Base-by-base conservation (phyloP, 2,329 filamentous ascomycete genomes). In the Cryphonectria japonica region DNA sequence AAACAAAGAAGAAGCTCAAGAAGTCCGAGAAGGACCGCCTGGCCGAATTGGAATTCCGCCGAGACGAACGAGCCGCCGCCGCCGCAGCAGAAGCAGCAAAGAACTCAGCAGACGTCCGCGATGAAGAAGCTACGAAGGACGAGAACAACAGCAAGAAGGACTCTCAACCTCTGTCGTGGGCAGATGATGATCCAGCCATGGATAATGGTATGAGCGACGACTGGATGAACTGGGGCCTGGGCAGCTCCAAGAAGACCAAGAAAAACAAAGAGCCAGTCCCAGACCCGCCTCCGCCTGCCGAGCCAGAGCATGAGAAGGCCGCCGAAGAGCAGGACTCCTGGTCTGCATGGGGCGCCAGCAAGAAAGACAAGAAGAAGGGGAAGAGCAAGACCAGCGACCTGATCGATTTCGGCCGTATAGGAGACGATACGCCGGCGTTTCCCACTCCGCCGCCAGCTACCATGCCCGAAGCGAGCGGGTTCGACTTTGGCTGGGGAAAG, bases 181-280 rank as follows among this genome's bases (percentile, higher is more conserved):
- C 71, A 11, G 69, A 71, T 32, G 71, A 71, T 22, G 71, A 72
- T 39, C 66, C 68, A 37, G 34, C 68, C 29, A 19, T 63, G 8
- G 60, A 66, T 3, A 62, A 69, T 13, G 69, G 59, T 0, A 57
- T 26, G n/a, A 67, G 52, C 26, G 69, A 73, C 26, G 71, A 73
- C 69, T 71, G 71, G 71, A 66, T 71, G 71, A 41, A 67, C 34
- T 73, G 71, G 71, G 67, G 72, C n/a, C 73, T 75, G 70, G 67
- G 71, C 70, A 78, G 78, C 68, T 76, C 76, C 8, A 83, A 83
- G 66, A 85, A 85, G 75, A 82, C 82, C 73, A 81, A 82, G 64
- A 80, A 80, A 68, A 73, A 74, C 75, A 63, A 76, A 7, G 64
- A 73, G 0, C 74, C 75, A 22, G 74, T 74, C 29, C 69, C 77